Conservation (phyloP, 768 basidiomycete species). For the Dentipellis sp. region DNA sequence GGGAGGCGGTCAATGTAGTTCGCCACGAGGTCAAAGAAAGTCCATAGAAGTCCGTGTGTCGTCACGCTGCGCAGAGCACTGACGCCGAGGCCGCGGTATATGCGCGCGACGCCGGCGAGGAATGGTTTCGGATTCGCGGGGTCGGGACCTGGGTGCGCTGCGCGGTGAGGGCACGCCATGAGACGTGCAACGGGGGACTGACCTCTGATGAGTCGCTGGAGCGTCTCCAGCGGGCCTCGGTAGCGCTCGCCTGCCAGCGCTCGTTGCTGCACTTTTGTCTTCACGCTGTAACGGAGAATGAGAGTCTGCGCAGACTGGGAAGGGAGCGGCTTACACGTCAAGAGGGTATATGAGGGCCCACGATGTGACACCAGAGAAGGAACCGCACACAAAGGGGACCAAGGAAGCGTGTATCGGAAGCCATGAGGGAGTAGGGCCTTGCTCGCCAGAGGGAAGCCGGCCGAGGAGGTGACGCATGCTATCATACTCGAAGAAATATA, state of each 20-base stretch:
- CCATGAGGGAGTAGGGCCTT: slow-evolving; percentile 78
- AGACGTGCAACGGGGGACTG: slow-evolving; percentile 10
- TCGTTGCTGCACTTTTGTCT: slow-evolving; percentile 94
- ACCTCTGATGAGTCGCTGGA: slow-evolving; percentile 78
- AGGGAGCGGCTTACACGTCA: slow-evolving; percentile 60
- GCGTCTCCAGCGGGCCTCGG: slow-evolving; percentile 64
- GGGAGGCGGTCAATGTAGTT: slow-evolving; percentile 63
- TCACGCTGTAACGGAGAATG: slow-evolving; percentile 43
- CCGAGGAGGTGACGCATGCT: slow-evolving; percentile 83
- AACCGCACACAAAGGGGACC: slow-evolving; percentile 88
- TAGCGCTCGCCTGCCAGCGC: slow-evolving; percentile 72
- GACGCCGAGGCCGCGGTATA: slow-evolving; percentile 92
- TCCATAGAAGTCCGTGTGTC: slow-evolving; percentile 92
- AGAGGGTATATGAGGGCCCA: slow-evolving; percentile 75
- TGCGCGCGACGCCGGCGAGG: slow-evolving; percentile 64
- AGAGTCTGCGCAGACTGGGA: slow-evolving; percentile 2
- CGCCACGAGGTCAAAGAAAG: slow-evolving; percentile 76
- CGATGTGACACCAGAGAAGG: slow-evolving; percentile 68
- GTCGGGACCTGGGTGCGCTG: slow-evolving; percentile 52
- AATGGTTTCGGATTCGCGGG: slow-evolving; percentile 69
- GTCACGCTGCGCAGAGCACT: slow-evolving; percentile 88
- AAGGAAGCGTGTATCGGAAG: slow-evolving; percentile 70
- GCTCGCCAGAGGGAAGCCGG: slow-evolving; percentile 65
- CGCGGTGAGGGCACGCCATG: neutral
- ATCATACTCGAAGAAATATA: slow-evolving; percentile 95